A percentile compares a stretch with the other conserved stretches of the same genome.
These are phyloP conservation scores for Extremus antarcticus DNA, from an alignment of 495 filamentous ascomycete genomes.

Conservation along the genomic window DNA sequence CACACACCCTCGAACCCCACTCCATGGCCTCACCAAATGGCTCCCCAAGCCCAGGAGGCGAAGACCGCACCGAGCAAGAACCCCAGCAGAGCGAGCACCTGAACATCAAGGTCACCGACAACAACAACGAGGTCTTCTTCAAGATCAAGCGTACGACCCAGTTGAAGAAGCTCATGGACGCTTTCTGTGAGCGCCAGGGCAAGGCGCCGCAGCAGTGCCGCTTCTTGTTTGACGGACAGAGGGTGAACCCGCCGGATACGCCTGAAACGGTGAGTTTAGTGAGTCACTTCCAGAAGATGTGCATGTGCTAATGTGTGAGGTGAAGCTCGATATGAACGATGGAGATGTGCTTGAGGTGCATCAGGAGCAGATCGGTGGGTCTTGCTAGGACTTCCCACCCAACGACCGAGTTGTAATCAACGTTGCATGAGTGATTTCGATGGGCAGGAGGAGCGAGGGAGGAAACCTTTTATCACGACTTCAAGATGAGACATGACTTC, in stretches of 20 bases:
- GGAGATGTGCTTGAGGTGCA: constrained; percentile 96
- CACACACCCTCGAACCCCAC: background rate
- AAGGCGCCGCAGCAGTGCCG: constrained; percentile 75
- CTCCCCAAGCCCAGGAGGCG: background rate
- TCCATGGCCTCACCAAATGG: no score
- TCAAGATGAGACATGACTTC: background rate
- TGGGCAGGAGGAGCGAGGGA: no score
- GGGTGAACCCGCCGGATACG: constrained; percentile 79
- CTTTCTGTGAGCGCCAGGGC: constrained; percentile 94
- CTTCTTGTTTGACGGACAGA: constrained; percentile 90
- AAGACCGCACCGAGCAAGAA: constrained; percentile 26
- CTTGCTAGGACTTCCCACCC: constrained; percentile 1
- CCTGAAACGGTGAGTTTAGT: constrained; percentile 71
- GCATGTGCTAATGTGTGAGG: constrained; percentile 2
- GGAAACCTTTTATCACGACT: background rate
- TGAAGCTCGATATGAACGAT: constrained; percentile 89
- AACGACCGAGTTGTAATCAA: no score
- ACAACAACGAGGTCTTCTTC: constrained; percentile 99
- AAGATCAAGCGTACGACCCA: constrained; percentile 98
- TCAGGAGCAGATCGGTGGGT: constrained; percentile 85
- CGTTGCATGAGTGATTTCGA: background rate
- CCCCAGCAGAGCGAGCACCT: constrained; percentile 61
- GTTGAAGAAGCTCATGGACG: constrained; percentile 97
- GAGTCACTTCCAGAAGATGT: background rate
- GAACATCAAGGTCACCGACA: constrained; percentile 99